Evolutionary conservation across 805 yeast species (phyloP).

Genomic region (Saccharomycopsis schoenii): DNA sequence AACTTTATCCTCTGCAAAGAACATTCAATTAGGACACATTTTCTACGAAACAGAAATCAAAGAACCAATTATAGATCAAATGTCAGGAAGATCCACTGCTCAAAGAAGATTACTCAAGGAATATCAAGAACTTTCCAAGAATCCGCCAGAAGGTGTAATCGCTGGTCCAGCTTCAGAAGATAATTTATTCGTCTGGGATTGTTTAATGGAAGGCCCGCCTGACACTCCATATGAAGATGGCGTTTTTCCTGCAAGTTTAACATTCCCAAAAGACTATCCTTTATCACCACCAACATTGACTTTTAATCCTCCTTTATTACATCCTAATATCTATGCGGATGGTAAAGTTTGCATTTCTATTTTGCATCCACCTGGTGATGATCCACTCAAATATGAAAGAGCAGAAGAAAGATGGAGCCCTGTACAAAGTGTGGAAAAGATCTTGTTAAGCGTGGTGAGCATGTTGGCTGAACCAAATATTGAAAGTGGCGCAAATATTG

Average conservation of each 20-base stretch:
- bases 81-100: constrained; percentile 44
- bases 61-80: neutral
- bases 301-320: constrained; percentile 74
- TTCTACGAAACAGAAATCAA: too few relatives aligned
- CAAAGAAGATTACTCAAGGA: constrained; percentile 82
- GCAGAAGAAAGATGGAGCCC: constrained; percentile 99
- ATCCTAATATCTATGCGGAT: constrained; percentile 89
- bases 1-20: too few relatives aligned
- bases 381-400: constrained; percentile 88
- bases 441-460: constrained; percentile 81
- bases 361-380: constrained; percentile 93
- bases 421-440: constrained; percentile 95
- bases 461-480: constrained; percentile 96
- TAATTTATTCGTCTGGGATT: constrained; percentile 73
- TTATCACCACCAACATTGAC: constrained; percentile 69
- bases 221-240: constrained; percentile 84
- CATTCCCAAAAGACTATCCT: constrained; percentile 74
- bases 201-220: constrained; percentile 72
- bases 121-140: constrained; percentile 72
- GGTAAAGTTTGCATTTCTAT: constrained; percentile 96
- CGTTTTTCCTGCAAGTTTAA: constrained; percentile 66
- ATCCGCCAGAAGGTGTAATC: constrained; percentile 89
- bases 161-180: constrained; percentile 84
- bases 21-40: too few relatives aligned
- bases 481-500: constrained; percentile 89